phyloP scores from a whole-genome alignment of 352 stramenopile species.

The Pythium insidiosum region DNA sequence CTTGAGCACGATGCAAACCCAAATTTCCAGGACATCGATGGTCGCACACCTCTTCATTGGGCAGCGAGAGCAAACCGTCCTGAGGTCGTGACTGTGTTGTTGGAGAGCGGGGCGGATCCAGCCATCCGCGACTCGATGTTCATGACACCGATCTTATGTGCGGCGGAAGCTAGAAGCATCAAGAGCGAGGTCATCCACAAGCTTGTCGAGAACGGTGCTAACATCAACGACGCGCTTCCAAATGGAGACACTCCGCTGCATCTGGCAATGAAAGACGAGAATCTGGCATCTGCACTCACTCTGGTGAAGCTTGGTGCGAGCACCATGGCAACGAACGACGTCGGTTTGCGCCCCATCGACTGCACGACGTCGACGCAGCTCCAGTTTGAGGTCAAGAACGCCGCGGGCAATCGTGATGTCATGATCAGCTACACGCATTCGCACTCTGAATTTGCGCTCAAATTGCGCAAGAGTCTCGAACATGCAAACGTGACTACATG shows the following conservation, averaged over 20 bases:
- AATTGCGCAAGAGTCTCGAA: slow-evolving; percentile 63
- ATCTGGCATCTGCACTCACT: slow-evolving; percentile 50
- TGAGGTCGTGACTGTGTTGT: slow-evolving; percentile 34
- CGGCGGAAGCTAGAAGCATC: slow-evolving; percentile 44
- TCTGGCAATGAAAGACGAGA: slow-evolving; percentile 64
- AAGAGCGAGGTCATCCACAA: slow-evolving; percentile 39
- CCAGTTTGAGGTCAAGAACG: slow-evolving; percentile 78
- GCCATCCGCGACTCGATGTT: slow-evolving; percentile 42
- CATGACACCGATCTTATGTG: slow-evolving; percentile 62
- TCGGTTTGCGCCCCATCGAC: slow-evolving; percentile 62
- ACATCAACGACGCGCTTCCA: slow-evolving; percentile 56
- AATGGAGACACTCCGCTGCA: slow-evolving; percentile 72
- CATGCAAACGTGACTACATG: slow-evolving; percentile 67
- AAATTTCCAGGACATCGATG: slow-evolving; percentile 58
- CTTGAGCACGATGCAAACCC: slow-evolving; percentile 47
- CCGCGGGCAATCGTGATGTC: slow-evolving; percentile 68
- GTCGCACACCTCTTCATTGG: slow-evolving; percentile 63
- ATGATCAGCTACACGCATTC: slow-evolving; percentile 88
- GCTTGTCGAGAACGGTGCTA: slow-evolving; percentile 36
- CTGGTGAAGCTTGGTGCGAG: slow-evolving; percentile 46
- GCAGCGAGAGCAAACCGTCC: slow-evolving; percentile 49
- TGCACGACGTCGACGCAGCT: slow-evolving; percentile 77
- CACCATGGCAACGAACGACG: slow-evolving; percentile 56
- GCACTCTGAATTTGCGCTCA: slow-evolving; percentile 60
- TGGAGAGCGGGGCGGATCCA: slow-evolving; percentile 40